Conservation (phyloP, 345 rosid genomes). For the Citrus australasica region DNA sequence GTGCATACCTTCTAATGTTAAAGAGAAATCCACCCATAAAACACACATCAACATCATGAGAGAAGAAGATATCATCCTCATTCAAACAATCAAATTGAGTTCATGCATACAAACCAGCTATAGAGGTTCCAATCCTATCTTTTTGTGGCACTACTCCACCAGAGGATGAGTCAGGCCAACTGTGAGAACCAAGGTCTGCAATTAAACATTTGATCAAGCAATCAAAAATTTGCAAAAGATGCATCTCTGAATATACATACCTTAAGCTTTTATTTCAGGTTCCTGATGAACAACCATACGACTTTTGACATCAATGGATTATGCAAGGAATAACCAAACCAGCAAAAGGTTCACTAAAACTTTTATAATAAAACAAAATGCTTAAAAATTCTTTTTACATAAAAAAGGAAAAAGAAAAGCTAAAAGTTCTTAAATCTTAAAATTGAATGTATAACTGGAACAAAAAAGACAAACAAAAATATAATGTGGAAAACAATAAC, state of each 20-base stretch:
- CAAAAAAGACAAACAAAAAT: neutral
- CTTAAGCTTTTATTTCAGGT: neutral
- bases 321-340: neutral
- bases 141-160: constrained; percentile 33
- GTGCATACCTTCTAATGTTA: neutral
- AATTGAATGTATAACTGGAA: neutral
- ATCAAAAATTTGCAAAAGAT: constrained; percentile 8
- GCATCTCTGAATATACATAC: neutral
- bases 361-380: neutral
- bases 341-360: neutral
- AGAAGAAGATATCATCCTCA: neutral
- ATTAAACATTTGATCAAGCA: constrained; percentile 10
- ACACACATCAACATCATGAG: neutral
- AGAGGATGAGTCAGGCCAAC: constrained; percentile 58
- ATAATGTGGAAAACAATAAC: neutral
- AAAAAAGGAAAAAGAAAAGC: too few relatives aligned
- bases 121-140: constrained; percentile 41
- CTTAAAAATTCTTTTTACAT: neutral
- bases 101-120: constrained; percentile 40
- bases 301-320: neutral
- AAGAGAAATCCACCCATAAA: neutral
- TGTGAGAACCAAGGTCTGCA: constrained; percentile 54
- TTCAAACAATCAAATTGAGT: neutral
- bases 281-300: neutral
- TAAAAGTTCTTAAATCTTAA: neutral